Conservation (phyloP, 192 early-diverging fungal genomes). For the Coemansia sp. region DNA sequence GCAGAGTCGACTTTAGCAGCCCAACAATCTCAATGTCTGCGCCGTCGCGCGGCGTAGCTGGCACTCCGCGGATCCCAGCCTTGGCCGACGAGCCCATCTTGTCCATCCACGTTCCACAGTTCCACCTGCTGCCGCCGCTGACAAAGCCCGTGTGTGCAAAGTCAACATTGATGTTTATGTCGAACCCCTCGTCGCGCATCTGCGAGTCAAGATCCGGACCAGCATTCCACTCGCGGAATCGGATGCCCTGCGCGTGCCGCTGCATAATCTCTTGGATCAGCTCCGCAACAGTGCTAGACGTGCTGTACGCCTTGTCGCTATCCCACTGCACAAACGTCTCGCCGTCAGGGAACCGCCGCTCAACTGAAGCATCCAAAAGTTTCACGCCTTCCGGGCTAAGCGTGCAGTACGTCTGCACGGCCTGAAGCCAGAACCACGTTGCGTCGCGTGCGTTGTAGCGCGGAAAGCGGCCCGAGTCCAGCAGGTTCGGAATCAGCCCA, state of each 20-base stretch:
- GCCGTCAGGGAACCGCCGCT: constrained; percentile 79
- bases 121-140: constrained; percentile 82
- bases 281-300: constrained; percentile 72
- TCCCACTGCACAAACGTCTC: constrained; percentile 68
- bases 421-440: constrained; percentile 93
- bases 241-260: constrained; percentile 85
- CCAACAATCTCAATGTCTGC: constrained; percentile 90
- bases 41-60: constrained; percentile 93
- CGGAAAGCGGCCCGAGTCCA: constrained; percentile 81
- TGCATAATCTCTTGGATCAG: constrained; percentile 90
- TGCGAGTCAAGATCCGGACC: constrained; percentile 82
- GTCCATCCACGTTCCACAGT: constrained; percentile 99
- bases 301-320: constrained; percentile 64
- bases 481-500: constrained; percentile 94
- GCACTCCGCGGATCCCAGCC: constrained; percentile 88
- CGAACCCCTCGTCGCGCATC: constrained; percentile 90
- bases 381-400: constrained; percentile 69
- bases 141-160: constrained; percentile 76
- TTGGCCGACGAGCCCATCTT: constrained; percentile 95
- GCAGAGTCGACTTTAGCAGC: constrained; percentile 77
- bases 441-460: constrained; percentile 97
- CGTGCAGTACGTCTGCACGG: constrained; percentile 85
- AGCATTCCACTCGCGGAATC: constrained; percentile 96
- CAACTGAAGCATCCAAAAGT: constrained; percentile 69
- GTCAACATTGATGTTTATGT: constrained; percentile 72